Evolutionary conservation across 768 basidiomycete species (phyloP).

Genomic region (Lactifluus volemus): DNA sequence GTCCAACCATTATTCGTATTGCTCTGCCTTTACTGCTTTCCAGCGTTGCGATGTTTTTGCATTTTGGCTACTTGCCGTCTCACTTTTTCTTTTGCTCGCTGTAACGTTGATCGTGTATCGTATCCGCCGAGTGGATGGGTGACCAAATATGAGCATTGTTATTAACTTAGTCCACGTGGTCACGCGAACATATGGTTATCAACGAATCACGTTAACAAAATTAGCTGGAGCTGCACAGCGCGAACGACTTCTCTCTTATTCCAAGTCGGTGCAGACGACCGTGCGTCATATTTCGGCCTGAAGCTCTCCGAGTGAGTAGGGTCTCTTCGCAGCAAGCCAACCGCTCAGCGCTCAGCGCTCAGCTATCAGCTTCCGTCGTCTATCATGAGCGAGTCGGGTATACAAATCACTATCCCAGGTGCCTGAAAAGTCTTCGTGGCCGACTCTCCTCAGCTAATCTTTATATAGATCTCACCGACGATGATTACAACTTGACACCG

Average conservation of each 20-base stretch:
- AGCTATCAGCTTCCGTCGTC: not conserved
- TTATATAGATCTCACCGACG: constrained; percentile 66
- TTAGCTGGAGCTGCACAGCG: not conserved
- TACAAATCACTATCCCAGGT: constrained; percentile 45
- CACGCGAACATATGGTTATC: not conserved
- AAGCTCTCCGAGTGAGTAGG: not conserved
- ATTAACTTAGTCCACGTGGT: not conserved
- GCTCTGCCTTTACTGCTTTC: constrained; percentile 20
- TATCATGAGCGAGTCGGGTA: constrained; percentile 29
- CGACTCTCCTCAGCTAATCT: constrained; percentile 9
- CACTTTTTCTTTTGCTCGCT: constrained; percentile 5
- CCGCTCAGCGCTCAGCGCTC: not conserved
- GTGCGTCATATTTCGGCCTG: not conserved
- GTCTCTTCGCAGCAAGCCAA: not conserved
- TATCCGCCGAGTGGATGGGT: constrained; percentile 7
- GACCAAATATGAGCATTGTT: not conserved
- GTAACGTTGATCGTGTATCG: constrained; percentile 16
- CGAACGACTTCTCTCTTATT: not conserved
- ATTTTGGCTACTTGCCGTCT: constrained; percentile 4
- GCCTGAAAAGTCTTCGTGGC: constrained; percentile 6
- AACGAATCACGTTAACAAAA: not conserved
- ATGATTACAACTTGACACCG: constrained; percentile 51
- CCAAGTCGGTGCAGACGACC: not conserved
- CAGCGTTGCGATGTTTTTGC: constrained; percentile 12
- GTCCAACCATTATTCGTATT: constrained; percentile 16